Conservation (phyloP, 1,284 basidiomycete genomes). For the Cryptococcus sp. region DNA sequence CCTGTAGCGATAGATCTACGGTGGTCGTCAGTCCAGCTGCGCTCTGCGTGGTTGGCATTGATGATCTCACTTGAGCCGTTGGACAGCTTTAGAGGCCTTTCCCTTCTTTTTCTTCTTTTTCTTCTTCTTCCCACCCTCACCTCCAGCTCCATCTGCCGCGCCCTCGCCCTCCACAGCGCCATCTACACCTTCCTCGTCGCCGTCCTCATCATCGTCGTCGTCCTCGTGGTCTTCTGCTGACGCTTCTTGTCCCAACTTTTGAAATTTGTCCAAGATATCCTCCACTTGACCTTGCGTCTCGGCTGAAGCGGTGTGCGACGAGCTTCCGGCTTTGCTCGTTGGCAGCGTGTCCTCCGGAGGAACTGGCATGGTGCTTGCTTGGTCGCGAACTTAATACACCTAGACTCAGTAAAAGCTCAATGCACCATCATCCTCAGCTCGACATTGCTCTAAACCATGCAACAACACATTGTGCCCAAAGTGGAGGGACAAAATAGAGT, state of each 20-base stretch:
- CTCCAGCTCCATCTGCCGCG: constrained; percentile 24
- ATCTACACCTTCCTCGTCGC: constrained; percentile 27
- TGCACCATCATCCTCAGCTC: too few species aligned
- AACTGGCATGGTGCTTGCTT: constrained; percentile 26
- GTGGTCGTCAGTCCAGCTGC: constrained; percentile 9
- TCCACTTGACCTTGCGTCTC: constrained; percentile 16
- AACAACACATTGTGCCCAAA: too few species aligned
- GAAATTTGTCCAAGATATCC: constrained; percentile 42
- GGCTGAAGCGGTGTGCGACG: constrained; percentile 14
- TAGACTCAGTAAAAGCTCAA: too few species aligned
- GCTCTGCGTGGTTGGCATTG: neutral
- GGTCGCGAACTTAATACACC: too few species aligned
- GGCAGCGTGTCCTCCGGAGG: constrained; percentile 33
- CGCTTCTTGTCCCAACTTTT: constrained; percentile 30
- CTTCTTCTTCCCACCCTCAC: constrained; percentile 36
- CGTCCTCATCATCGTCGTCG: constrained; percentile 34
- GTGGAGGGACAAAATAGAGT: too few species aligned
- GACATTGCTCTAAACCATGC: too few species aligned
- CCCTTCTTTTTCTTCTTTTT: constrained; percentile 53
- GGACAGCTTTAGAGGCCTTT: constrained; percentile 50
- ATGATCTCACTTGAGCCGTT: constrained; percentile 45
- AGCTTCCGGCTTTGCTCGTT: constrained; percentile 16
- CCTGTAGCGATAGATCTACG: constrained; percentile 37
- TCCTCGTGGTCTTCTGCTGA: constrained; percentile 26
- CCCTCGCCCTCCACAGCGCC: constrained; percentile 23